Base-by-base conservation (phyloP, 345 rosid genomes). In the Eutrema yunnanense region DNA sequence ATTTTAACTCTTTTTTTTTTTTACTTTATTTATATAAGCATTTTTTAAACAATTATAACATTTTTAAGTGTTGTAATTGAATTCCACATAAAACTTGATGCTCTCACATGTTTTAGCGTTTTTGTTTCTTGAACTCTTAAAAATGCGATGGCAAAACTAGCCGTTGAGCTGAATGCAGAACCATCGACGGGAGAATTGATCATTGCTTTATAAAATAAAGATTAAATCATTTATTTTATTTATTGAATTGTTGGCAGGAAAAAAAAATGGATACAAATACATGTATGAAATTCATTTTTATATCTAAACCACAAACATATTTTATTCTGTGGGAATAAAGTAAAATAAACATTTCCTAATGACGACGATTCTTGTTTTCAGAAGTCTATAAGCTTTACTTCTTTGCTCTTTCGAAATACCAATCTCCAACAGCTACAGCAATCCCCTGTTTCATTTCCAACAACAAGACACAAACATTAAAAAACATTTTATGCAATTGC, bases 381-480 rank as follows among this genome's bases (percentile, higher is more conserved):
- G 22, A 19, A 19, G 37, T 86, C 90, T n/a, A 86, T 77, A 60
- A 77, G 65, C 84, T 84, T 86, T 5, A 77, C 78, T 1, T 51
- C 44, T 11, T 87, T 53, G 30, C 60, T 13, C 95, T 84, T 8
- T 81, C 88, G 43, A 91, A 94, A 61, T 83, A 94, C 97, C 97
- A 94, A 61, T 91, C 90, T 77, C 96, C 98, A 49, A 91, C 97
- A 8, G 92, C 90, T 53, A 85, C 76, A 14, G 96, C 92, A 52
- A 91, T 78, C 8, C 89, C 86, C 96, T 91, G 90, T 83, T 56
- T n/a, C 51, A 7, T 38, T 49, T 51, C 9, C 42, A 43, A 36
- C 58, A 73, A 73, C 14, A 59, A 67, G 59, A 10, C 48, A 51
- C 19, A n/a, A 19, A 9, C 41, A 48, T 60, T 37, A 2, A 46